Base-by-base conservation (phyloP, 2,329 filamentous ascomycete species). In the Cladophialophora exuberans region DNA sequence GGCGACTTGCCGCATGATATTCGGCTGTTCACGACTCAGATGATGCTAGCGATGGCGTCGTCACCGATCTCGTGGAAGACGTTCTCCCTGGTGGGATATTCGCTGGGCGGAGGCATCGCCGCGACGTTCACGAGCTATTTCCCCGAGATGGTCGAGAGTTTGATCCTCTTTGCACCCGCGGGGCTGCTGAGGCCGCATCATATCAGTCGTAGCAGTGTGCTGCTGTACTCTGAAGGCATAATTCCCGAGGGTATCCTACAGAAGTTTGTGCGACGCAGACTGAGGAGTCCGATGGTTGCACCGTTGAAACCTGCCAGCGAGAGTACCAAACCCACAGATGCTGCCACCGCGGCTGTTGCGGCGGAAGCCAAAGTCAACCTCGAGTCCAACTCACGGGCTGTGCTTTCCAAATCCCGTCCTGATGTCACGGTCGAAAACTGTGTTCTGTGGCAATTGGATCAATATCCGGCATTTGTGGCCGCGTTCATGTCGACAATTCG, bases 61-160 rank as follows among this genome's bases (percentile, higher is more conserved):
- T 91, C 88, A 1, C 77, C 83, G 0, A 73, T 93, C 2, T 63
- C 83, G 11, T 91, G 88, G 88, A 85, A 83, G 0, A 78, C 77
- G 48, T 93, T 94, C 69, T 83, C 84, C 57, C 73, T 95, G 4
- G 73, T 91, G 3, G 90, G 90, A 1, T 95, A 94, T 70, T 91
- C 87, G 0, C 78, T 96, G 0, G 90, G 90, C 41, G 90, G 90
- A 30, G 88, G 86, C 11, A 81, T 95, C 35, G 80, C 82, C 1
- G 84, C 83, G 7, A 79, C 84, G 17, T 93, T 94, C 66, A 81
- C 88, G 1, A 79, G 81, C 1, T 83, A 83, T 66, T 89, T 90
- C 65, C 83, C 88, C 0, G 71, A 82, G 43, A 75, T 93, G 52
- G 79, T 96, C 11, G 79, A 80, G 10, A 83, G 80, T 7, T 76